Evolutionary conservation across 2,329 filamentous ascomycete genomes (phyloP), one percentile per base, ranked within the genome.

Genomic region (Fusarium zealandicum): DNA sequence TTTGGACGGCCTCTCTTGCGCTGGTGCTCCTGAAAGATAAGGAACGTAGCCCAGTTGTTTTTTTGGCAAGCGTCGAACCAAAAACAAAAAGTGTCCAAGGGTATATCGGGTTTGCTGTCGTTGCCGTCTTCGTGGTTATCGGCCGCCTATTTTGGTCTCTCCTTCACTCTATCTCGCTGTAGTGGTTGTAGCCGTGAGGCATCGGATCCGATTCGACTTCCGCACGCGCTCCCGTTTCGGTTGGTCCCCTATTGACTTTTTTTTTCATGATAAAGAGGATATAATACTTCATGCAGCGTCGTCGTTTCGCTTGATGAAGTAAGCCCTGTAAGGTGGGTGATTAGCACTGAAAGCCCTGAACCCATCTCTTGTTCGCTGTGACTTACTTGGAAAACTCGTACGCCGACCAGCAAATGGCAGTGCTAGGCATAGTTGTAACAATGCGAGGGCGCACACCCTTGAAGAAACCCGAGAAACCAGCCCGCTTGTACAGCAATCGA

Each of bases 381-480:
- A 77, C 83, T 69, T 75, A 87, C 85, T 88, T 88, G 65, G 83
- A 88, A 59, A 85, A 85, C 68, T 88, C 85, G 65, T 88, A 88
- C 25, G 85, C 85, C 32, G 85, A 95, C 95, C 95, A 99, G 82
- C 95, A 99, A 70, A 99, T 99, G n/a, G 95, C 95, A 28, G 95
- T 99, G 77, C 93, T 97, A 16, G 95, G 95, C 90, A 98, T 98
- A 2, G 95, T 96, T 10, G 93, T 97, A 59, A 99, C 87, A 40
- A 99, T 89, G 69, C 95, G 84, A 39, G 95, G 95, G 67, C 90
- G 88, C 71, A 97, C 85, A 36, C 95, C 95, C 72, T 96, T 93
- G 78, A 97, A 93, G 76, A 98, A 99, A 4, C 95, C 95, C 51
- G 80, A 81, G 68, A 90, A 82, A 30, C 95, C 95, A 71, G 96